These are phyloP conservation scores for Kluyveromyces nonfermentans DNA, from an alignment of 805 yeast species.

Conservation along the genomic window DNA sequence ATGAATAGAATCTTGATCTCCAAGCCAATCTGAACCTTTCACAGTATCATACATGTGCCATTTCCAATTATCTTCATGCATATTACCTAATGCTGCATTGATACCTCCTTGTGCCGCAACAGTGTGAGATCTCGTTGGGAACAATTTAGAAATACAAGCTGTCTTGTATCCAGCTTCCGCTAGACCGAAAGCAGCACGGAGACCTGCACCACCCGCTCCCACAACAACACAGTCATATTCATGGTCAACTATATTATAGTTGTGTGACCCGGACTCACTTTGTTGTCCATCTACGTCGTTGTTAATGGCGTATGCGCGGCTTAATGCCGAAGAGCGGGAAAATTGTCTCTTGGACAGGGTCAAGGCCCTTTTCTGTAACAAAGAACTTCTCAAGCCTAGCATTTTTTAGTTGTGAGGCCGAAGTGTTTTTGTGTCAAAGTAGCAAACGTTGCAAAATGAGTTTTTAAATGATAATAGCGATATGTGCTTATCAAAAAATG, in stretches of 20 bases:
- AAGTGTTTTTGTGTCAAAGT: too few relatives aligned
- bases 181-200: slow-evolving; percentile 95
- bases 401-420: not conserved
- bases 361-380: not conserved
- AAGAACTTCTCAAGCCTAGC: not conserved
- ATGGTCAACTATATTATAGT: slow-evolving; percentile 91
- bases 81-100: slow-evolving; percentile 96
- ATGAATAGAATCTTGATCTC: slow-evolving; percentile 98
- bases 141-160: slow-evolving; percentile 92
- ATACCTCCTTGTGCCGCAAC: slow-evolving; percentile 99
- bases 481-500: not conserved
- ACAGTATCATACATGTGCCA: slow-evolving; percentile 99
- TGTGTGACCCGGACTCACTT: slow-evolving; percentile 47
- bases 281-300: slow-evolving; percentile 37
- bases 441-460: not conserved
- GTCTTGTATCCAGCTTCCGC: slow-evolving; percentile 96
- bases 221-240: slow-evolving; percentile 97
- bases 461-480: not conserved
- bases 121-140: slow-evolving; percentile 97
- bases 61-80: slow-evolving; percentile 98
- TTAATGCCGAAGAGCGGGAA: not conserved
- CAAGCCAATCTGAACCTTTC: slow-evolving; percentile 98
- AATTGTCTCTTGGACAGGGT: not conserved
- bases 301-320: slow-evolving; percentile 16
- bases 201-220: slow-evolving; percentile 99